Base-by-base conservation (phyloP, 1,284 basidiomycete species). In the Thelephora terrestris region DNA sequence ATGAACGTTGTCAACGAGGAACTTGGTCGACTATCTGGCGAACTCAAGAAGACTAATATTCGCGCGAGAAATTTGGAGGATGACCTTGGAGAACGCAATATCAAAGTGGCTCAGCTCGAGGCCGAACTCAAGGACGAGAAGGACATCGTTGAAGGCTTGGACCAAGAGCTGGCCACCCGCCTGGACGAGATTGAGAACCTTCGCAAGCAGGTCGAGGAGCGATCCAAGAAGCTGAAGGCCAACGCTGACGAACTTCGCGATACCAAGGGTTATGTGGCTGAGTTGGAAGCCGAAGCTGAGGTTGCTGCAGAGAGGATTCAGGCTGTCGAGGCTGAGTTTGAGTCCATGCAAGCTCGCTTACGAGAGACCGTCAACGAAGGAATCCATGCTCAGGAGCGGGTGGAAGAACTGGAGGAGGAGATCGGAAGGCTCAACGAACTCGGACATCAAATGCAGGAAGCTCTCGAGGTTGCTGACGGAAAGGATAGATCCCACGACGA, bases 381-480 rank as follows among this genome's bases (percentile, higher is more conserved):
- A 50, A 71, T 74, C 40, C 69, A 76, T 44, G 67, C 71, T 27
- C 62, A 67, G 16, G 71, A 77, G 43, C 69, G 71, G 44, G 60
- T 75, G 38, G 70, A 77, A 45, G 65, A 71, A 36, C 65, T 82
- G 3, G 73, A 80, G 50, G 72, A 66, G 9, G 78, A 79, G 24
- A 65, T 65, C 0, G 69, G 76, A 35, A 69, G 75, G 32, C 71
- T 74, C 2, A 63, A 68, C 6, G 76, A 81, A 53, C 67, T 79
- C 4, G 74, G 70, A 16, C 64, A 70, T 37, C 80, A 88, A 59
- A 70, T 86, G 71, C 81, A 88, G 54, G 75, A 81, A 5, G 87
- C 85, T 0, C 62, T 90, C 46, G 76, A 82, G 46, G 82, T 78
- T 7, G 78, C 78, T 0, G 81, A 86, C 59, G 67, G 70, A 58